These are phyloP conservation scores for Cladosporium halotolerans DNA, from an alignment of 2,329 filamentous ascomycete species.

Conservation along the genomic window DNA sequence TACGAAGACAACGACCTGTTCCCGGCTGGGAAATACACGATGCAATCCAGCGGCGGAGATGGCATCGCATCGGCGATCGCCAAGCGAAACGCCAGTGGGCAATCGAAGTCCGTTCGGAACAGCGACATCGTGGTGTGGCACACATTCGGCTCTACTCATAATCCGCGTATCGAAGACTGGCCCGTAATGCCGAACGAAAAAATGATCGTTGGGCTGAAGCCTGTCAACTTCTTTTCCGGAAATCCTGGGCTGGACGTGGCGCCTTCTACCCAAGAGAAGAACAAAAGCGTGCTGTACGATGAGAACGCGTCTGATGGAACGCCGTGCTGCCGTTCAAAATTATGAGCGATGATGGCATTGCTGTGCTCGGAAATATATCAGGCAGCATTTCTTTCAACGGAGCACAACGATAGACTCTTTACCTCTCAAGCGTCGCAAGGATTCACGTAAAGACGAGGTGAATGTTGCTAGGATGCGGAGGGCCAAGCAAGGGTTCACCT, in stretches of 20 bases:
- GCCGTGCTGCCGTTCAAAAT: background rate
- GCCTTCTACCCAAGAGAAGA: constrained; percentile 40
- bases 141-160: constrained; percentile 47
- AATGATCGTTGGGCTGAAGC: constrained; percentile 42
- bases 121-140: constrained; percentile 47
- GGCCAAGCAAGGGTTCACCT: too few relatives aligned
- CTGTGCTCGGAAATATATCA: too few relatives aligned
- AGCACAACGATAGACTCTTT: too few relatives aligned
- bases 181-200: constrained; percentile 47
- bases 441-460: too few relatives aligned
- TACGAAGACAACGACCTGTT: constrained; percentile 48
- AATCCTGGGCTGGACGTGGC: constrained; percentile 52
- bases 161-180: constrained; percentile 47
- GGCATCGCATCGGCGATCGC: constrained; percentile 26
- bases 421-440: too few relatives aligned
- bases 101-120: constrained; percentile 36
- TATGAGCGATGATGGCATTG: background rate
- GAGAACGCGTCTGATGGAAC: background rate
- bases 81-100: constrained; percentile 39
- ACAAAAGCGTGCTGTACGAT: constrained; percentile 31
- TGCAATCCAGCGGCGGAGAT: constrained; percentile 41
- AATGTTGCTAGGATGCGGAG: too few relatives aligned
- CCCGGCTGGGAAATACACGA: constrained; percentile 43
- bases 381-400: too few relatives aligned
- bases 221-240: constrained; percentile 48